Evolutionary conservation across 441 rosid genomes (phyloP).

Genomic region (Eutrema salsugineum): DNA sequence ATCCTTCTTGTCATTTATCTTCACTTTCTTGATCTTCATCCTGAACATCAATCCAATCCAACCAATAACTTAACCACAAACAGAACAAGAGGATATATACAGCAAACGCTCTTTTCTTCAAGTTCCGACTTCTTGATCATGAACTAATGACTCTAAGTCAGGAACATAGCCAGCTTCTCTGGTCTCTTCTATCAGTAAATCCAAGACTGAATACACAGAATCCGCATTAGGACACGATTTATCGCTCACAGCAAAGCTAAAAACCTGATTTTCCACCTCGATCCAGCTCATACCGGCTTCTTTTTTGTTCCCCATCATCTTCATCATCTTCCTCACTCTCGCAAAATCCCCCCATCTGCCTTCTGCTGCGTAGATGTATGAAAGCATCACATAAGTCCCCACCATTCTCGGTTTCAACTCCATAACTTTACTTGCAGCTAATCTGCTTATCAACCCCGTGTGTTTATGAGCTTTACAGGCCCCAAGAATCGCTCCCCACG

Average conservation of each 20-base stretch:
- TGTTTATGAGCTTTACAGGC: conserved; percentile 71
- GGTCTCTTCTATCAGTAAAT: conserved; percentile 48
- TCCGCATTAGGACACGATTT: conserved; percentile 38
- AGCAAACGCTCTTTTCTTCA: neutral
- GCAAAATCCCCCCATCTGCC: conserved; percentile 77
- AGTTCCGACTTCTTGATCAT: conserved; percentile 42
- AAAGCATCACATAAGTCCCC: conserved; percentile 67
- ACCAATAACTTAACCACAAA: neutral
- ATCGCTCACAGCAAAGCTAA: conserved; percentile 57
- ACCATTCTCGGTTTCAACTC: conserved; percentile 60
- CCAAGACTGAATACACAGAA: conserved; percentile 46
- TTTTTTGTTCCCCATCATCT: conserved; percentile 56
- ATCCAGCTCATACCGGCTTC: conserved; percentile 93
- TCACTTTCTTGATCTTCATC: neutral
- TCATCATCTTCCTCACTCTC: conserved; percentile 62
- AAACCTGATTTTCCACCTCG: conserved; percentile 52
- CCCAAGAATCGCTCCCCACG: conserved; percentile 82
- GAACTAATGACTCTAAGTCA: conserved; percentile 39
- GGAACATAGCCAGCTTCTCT: conserved; percentile 53
- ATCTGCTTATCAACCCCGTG: conserved; percentile 46
- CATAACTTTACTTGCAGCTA: conserved; percentile 60
- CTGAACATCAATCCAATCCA: neutral
- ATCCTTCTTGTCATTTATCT: neutral
- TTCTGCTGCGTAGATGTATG: conserved; percentile 77
- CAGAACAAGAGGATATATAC: too few relatives aligned